Conservation (phyloP, 495 filamentous ascomycete genomes). For the Penicillium flavigenum region DNA sequence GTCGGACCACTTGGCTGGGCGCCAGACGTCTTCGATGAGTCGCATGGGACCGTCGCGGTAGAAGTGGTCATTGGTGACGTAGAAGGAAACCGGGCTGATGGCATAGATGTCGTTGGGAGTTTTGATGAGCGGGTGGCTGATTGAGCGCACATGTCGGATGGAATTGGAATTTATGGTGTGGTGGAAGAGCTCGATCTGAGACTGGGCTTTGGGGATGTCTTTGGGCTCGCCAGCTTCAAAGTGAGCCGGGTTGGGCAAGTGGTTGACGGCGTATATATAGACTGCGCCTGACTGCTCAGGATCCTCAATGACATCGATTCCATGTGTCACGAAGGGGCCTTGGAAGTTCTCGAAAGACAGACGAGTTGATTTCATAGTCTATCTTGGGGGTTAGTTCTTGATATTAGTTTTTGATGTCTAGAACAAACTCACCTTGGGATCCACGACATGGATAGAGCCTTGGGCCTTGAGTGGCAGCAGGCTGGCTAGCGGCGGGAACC, state of each 20-base stretch:
- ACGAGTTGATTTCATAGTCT: slow-evolving; percentile 52
- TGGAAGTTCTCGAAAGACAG: slow-evolving; percentile 53
- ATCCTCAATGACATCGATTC: slow-evolving; percentile 56
- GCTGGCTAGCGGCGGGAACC: slow-evolving; percentile 55
- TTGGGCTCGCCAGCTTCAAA: slow-evolving; percentile 14
- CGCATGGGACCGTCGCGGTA: slow-evolving; percentile 50
- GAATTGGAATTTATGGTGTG: slow-evolving; percentile 42
- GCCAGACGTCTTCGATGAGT: slow-evolving; percentile 37
- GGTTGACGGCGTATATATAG: slow-evolving; percentile 63
- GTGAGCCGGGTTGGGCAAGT: slow-evolving; percentile 49
- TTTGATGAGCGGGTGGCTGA: slow-evolving; percentile 44
- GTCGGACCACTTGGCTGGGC: slow-evolving; percentile 41
- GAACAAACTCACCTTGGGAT: slow-evolving; percentile 44
- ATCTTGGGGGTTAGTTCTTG: neutral
- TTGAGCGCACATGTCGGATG: slow-evolving; percentile 45
- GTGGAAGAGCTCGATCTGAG: slow-evolving; percentile 60
- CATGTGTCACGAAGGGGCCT: slow-evolving; percentile 57
- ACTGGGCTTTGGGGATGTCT: slow-evolving; percentile 38
- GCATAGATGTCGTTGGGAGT: slow-evolving; percentile 63
- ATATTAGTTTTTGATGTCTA: neutral
- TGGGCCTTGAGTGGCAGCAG: slow-evolving; percentile 36
- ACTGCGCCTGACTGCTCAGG: slow-evolving; percentile 44
- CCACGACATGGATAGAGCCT: slow-evolving; percentile 55
- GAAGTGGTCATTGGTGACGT: slow-evolving; percentile 62
- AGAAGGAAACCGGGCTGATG: slow-evolving; percentile 47